Conservation (phyloP, 164 flowering plant genomes). For the Stephania yunnanensis region DNA sequence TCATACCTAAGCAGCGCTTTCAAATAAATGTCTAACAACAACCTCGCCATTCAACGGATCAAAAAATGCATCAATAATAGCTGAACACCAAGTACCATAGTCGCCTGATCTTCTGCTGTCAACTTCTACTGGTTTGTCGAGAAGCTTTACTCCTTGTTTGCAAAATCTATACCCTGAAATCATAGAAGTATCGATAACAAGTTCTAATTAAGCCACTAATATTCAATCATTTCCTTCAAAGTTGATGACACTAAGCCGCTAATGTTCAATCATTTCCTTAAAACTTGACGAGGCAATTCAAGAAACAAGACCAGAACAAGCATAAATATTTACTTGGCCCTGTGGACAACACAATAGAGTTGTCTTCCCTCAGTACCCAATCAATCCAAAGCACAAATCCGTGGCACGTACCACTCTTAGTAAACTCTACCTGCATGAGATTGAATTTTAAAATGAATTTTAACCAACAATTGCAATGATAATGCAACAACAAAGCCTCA, state of each 20-base stretch:
- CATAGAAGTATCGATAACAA: neutral
- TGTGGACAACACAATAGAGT: slow-evolving; percentile 45
- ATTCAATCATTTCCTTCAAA: no score
- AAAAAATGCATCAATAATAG: slow-evolving; percentile 49
- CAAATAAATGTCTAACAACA: slow-evolving; percentile 31
- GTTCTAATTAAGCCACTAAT: neutral
- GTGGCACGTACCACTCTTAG: slow-evolving; percentile 61
- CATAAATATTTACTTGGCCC: slow-evolving; percentile 61
- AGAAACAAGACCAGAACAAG: neutral
- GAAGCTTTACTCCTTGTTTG: slow-evolving; percentile 94
- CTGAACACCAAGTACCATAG: slow-evolving; percentile 17
- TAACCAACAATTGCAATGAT: neutral
- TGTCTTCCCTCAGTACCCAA: slow-evolving; percentile 71
- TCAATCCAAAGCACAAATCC: slow-evolving; percentile 94
- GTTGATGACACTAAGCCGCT: no score
- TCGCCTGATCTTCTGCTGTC: slow-evolving; percentile 15
- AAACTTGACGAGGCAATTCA: no score
- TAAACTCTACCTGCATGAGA: slow-evolving; percentile 50
- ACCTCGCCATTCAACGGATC: slow-evolving; percentile 64
- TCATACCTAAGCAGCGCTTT: neutral
- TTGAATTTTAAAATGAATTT: neutral
- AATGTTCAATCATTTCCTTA: no score
- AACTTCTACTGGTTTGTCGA: slow-evolving; percentile 48
- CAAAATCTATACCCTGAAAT: slow-evolving; percentile 60
- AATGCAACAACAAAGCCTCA: no score